These are phyloP conservation scores for Penicillium capsulatum DNA, from an alignment of 2,329 filamentous ascomycete species.

Conservation along the genomic window DNA sequence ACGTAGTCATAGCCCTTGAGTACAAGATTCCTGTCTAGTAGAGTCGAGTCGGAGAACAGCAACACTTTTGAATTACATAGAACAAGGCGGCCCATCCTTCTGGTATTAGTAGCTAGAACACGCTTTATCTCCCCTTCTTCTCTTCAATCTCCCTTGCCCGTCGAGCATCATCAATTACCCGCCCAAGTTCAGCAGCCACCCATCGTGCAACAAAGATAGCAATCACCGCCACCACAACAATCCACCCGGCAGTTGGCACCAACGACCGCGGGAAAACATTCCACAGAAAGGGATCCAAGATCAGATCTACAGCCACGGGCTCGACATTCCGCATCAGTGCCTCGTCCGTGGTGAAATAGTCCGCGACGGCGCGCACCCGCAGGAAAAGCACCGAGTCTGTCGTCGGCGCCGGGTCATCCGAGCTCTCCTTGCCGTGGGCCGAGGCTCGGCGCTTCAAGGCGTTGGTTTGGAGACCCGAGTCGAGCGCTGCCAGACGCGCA, in stretches of 20 bases:
- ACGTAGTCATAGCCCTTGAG: no score
- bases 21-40: no score
- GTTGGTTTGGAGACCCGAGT: slow-evolving; percentile 14
- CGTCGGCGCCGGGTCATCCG: slow-evolving; percentile 19
- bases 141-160: slow-evolving; percentile 8
- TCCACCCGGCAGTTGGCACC: slow-evolving; percentile 65
- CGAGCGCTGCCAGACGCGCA: slow-evolving; percentile 40
- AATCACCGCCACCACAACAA: slow-evolving; percentile 56
- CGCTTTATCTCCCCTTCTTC: slow-evolving; percentile 21
- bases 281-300: slow-evolving; percentile 79
- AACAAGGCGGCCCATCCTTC: no score
- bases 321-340: slow-evolving; percentile 71
- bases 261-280: slow-evolving; percentile 78
- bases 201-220: slow-evolving; percentile 46
- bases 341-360: slow-evolving; percentile 74
- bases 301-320: slow-evolving; percentile 70
- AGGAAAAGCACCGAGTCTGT: slow-evolving; percentile 62
- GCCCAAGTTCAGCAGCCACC: slow-evolving; percentile 25
- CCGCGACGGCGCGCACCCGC: slow-evolving; percentile 69
- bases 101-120: background rate
- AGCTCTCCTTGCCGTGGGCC: background rate
- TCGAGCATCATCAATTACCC: slow-evolving; percentile 21
- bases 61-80: no score
- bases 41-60: no score
- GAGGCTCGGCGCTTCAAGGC: slow-evolving; percentile 9